Percentiles rank a stretch among this genome's conserved stretches.
Conservation (phyloP, 2,329 filamentous ascomycete species). For the Mollisia scopiformis region DNA sequence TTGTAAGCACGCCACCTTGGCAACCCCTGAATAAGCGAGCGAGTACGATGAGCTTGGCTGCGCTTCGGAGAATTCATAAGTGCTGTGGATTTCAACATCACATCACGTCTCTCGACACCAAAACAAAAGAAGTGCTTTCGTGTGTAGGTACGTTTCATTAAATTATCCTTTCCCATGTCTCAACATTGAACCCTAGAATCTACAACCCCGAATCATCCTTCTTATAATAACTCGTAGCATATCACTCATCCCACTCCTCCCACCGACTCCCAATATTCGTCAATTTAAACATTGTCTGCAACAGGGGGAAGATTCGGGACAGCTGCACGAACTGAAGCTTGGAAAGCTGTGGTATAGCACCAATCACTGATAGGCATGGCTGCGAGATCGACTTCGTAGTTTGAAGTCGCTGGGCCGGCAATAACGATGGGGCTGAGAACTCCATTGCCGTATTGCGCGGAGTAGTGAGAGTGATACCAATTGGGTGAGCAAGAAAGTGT, state of each 20-base stretch:
- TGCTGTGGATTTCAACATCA: too few species aligned
- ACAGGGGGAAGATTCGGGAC: slow-evolving; percentile 3
- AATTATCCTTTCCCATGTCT: not conserved
- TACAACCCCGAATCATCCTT: slow-evolving; percentile 13
- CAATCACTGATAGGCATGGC: slow-evolving; percentile 32
- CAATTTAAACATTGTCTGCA: slow-evolving; percentile 28
- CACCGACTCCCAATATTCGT: not conserved
- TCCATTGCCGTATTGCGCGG: slow-evolving; percentile 49
- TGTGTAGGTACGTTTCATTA: too few species aligned
- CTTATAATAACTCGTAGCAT: slow-evolving; percentile 8
- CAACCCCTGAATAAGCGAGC: not conserved
- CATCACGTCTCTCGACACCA: too few species aligned
- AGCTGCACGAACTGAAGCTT: slow-evolving; percentile 14
- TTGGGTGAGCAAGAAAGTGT: slow-evolving; percentile 28
- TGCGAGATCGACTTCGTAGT: slow-evolving; percentile 66
- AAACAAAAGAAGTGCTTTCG: too few species aligned
- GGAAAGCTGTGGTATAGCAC: slow-evolving; percentile 18
- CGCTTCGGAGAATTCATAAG: too few species aligned
- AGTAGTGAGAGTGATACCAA: slow-evolving; percentile 65
- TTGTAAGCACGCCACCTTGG: not conserved
- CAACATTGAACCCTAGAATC: not conserved
- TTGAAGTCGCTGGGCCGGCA: slow-evolving; percentile 56
- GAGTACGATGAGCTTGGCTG: not conserved
- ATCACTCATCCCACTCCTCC: slow-evolving; percentile 11
- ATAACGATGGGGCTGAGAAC: slow-evolving; percentile 62